A percentile compares a stretch with the other conserved stretches of the same genome.
phyloP scores from a whole-genome alignment of 2,329 filamentous ascomycete genomes.

The Trichoderma harzianum region DNA sequence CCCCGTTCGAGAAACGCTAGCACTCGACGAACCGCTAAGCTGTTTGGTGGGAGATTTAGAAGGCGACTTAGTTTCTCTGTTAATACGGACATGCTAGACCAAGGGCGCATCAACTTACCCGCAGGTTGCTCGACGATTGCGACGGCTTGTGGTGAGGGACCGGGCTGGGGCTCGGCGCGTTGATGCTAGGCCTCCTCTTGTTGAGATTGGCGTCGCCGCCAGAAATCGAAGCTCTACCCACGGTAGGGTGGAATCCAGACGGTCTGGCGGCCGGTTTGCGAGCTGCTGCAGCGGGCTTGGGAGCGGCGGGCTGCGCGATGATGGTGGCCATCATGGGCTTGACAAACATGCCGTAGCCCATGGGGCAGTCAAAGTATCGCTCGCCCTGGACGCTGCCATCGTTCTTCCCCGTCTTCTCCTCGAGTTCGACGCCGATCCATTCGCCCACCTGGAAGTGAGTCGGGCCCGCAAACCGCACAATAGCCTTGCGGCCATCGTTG shows the following conservation, averaged over 20 bases:
- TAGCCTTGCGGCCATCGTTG: conserved; percentile 70
- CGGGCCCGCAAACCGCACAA: conserved; percentile 76
- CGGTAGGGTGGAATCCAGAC: conserved; percentile 45
- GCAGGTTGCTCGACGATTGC: conserved; percentile 53
- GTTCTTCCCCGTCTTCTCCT: conserved; percentile 82
- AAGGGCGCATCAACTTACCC: conserved; percentile 42
- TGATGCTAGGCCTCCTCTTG: conserved; percentile 62
- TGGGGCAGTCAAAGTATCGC: conserved; percentile 82
- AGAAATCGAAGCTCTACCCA: conserved; percentile 37
- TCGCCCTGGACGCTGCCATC: conserved; percentile 86
- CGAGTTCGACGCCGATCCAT: conserved; percentile 88
- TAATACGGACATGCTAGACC: conserved; percentile 14
- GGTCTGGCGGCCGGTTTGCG: conserved; percentile 42
- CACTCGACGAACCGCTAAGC: conserved; percentile 63
- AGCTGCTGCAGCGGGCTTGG: conserved; percentile 39
- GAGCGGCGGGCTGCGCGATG: conserved; percentile 46
- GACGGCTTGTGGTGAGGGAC: conserved; percentile 48
- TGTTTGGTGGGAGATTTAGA: conserved; percentile 18
- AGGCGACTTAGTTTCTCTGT: conserved; percentile 16
- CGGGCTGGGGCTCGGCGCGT: conserved; percentile 70
- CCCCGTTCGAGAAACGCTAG: conserved; percentile 58
- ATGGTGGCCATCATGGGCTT: conserved; percentile 66
- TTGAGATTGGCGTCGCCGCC: conserved; percentile 50
- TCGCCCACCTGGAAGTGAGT: conserved; percentile 77
- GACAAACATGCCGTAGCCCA: conserved; percentile 79